Percentiles rank a stretch among this genome's conserved stretches.
Evolutionary conservation across 768 basidiomycete genomes (phyloP).

Genomic region (Dictyophora rubrovolvata): DNA sequence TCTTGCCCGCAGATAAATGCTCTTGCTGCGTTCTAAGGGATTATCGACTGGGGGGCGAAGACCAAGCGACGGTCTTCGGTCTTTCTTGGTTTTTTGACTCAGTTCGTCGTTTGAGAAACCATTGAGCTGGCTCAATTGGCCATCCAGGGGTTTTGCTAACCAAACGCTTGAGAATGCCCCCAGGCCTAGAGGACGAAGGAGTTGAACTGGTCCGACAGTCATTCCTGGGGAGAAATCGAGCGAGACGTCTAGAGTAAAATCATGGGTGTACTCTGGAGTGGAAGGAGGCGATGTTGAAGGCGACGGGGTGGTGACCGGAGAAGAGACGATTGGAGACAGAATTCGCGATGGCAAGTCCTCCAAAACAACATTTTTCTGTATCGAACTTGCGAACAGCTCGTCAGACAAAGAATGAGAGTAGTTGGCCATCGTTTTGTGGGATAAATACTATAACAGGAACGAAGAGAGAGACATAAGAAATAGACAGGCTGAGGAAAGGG

Average conservation of each 20-base stretch:
- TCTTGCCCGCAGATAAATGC: conserved; percentile 23
- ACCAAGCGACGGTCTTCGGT: conserved; percentile 16
- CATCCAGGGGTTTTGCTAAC: conserved; percentile 46
- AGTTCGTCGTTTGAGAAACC: conserved; percentile 4
- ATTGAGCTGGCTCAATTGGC: conserved; percentile 5
- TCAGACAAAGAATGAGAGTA: not conserved
- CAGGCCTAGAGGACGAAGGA: conserved; percentile 49
- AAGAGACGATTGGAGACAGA: not conserved
- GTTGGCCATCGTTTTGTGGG: not conserved
- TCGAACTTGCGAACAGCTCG: not conserved
- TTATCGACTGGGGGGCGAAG: conserved; percentile 6
- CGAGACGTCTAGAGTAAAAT: not conserved
- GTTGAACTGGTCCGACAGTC: conserved; percentile 26
- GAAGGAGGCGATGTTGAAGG: not conserved
- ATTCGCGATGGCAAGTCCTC: not conserved
- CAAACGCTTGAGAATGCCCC: conserved; percentile 72
- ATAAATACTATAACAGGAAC: not conserved
- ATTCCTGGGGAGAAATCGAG: not conserved
- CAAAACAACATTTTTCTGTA: not conserved
- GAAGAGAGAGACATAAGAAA: not conserved
- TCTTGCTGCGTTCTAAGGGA: not conserved
- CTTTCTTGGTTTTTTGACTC: conserved; percentile 14
- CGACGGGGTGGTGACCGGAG: not conserved
- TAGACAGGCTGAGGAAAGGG: not conserved
- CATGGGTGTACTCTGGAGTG: not conserved